Conservation (phyloP, 345 rosid genomes). For the Abelmoschus esculentus region DNA sequence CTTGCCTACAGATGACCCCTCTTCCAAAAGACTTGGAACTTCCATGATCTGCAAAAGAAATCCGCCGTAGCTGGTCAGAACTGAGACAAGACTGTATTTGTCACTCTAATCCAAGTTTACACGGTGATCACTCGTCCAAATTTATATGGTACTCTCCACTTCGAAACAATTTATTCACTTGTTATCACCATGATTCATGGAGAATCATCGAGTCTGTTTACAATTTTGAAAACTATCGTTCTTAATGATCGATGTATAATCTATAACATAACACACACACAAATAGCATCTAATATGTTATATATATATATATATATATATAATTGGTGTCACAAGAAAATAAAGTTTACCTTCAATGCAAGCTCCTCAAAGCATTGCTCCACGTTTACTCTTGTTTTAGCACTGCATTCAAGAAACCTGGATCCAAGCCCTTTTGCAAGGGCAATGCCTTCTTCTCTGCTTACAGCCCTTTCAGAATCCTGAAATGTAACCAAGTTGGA, state of each 20-base stretch:
- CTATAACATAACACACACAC: too few relatives aligned
- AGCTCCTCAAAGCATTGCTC: neutral
- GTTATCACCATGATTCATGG: neutral
- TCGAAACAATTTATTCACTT: too few relatives aligned
- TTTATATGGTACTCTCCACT: too few relatives aligned
- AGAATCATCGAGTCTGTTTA: neutral
- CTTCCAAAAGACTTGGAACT: slow-evolving; percentile 83
- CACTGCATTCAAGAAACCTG: neutral
- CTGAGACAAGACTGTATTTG: neutral
- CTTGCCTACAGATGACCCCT: slow-evolving; percentile 69
- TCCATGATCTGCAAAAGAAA: slow-evolving; percentile 63
- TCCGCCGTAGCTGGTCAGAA: neutral
- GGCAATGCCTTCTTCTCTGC: too few relatives aligned
- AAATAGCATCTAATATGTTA: too few relatives aligned
- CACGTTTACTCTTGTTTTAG: neutral
- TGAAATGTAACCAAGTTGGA: too few relatives aligned
- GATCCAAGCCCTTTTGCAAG: neutral
- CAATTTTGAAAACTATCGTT: neutral
- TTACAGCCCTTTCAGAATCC: too few relatives aligned
- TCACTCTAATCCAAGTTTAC: too few relatives aligned
- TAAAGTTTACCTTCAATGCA: neutral
- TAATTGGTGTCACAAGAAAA: too few relatives aligned
- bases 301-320: too few relatives aligned
- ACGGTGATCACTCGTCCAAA: too few relatives aligned
- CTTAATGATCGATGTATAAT: neutral